Conservation (phyloP, 805 yeast genomes). For the Candida railenensis region DNA sequence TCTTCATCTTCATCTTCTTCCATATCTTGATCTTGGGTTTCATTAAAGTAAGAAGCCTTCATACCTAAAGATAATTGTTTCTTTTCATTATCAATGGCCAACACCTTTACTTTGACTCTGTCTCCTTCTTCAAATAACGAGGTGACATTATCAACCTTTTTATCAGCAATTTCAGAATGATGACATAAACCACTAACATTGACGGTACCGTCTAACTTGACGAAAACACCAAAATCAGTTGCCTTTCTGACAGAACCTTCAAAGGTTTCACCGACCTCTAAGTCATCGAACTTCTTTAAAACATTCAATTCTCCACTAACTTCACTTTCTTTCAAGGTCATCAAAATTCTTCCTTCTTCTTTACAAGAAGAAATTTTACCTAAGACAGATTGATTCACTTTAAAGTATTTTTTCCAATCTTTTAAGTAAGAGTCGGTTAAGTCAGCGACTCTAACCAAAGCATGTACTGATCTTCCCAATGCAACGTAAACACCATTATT, state of each 20-base stretch:
- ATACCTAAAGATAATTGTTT: conserved; percentile 83
- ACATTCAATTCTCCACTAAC: conserved; percentile 66
- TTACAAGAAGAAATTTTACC: conserved; percentile 71
- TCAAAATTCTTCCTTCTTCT: conserved; percentile 60
- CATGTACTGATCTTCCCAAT: conserved; percentile 68
- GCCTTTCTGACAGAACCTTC: conserved; percentile 79
- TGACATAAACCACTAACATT: conserved; percentile 87
- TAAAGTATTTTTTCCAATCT: conserved; percentile 83
- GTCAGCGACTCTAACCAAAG: conserved; percentile 78
- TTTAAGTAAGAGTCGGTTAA: conserved; percentile 77
- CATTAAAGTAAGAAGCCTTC: conserved; percentile 85
- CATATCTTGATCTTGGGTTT: conserved; percentile 30
- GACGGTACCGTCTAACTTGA: conserved; percentile 71
- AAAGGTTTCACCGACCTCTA: conserved; percentile 65
- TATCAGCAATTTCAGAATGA: conserved; percentile 78
- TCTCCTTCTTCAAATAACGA: conserved; percentile 86
- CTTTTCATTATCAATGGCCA: conserved; percentile 60
- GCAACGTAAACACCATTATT: conserved; percentile 78
- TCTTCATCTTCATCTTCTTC: conserved; percentile 27
- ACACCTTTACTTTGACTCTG: conserved; percentile 79
- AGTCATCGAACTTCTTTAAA: conserved; percentile 62
- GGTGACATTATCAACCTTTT: conserved; percentile 52
- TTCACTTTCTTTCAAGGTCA: conserved; percentile 80
- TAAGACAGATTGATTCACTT: conserved; percentile 65
- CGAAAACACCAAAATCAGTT: conserved; percentile 89